A percentile compares a stretch with the other conserved stretches of the same genome.
These are phyloP conservation scores for Talaromyces thailandensis DNA, from an alignment of 495 filamentous ascomycete species.

Conservation along the genomic window DNA sequence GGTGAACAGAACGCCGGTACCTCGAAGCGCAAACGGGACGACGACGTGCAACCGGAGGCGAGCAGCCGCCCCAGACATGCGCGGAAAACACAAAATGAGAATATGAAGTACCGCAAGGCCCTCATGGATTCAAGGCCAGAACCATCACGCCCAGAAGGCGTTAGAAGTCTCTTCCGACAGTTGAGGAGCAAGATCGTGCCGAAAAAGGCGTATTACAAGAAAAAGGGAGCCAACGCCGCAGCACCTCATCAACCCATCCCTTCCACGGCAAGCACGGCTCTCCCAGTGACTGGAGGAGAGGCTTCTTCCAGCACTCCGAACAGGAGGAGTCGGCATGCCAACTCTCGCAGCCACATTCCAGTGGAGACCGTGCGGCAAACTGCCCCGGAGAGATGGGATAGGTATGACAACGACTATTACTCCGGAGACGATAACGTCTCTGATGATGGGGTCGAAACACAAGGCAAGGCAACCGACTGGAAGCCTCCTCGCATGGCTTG, in stretches of 20 bases:
- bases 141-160: not conserved
- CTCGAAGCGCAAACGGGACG: not conserved
- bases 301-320: not conserved
- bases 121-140: not conserved
- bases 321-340: not conserved
- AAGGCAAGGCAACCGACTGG: not conserved
- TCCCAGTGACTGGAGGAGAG: not conserved
- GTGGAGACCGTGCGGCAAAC: not conserved
- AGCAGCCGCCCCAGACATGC: not conserved
- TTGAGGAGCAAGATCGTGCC: not conserved
- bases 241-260: not conserved
- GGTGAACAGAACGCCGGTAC: no score
- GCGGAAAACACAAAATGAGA: not conserved
- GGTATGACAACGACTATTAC: not conserved
- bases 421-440: constrained; percentile 3
- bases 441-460: not conserved
- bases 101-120: not conserved
- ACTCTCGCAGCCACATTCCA: not conserved
- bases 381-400: not conserved
- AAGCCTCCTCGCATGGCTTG: constrained; percentile 3
- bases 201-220: not conserved
- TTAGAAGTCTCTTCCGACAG: not conserved
- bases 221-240: not conserved
- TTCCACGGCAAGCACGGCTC: not conserved
- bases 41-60: not conserved